phyloP scores from a whole-genome alignment of 257 asterid genomes.

The Forsythia viridissima region DNA sequence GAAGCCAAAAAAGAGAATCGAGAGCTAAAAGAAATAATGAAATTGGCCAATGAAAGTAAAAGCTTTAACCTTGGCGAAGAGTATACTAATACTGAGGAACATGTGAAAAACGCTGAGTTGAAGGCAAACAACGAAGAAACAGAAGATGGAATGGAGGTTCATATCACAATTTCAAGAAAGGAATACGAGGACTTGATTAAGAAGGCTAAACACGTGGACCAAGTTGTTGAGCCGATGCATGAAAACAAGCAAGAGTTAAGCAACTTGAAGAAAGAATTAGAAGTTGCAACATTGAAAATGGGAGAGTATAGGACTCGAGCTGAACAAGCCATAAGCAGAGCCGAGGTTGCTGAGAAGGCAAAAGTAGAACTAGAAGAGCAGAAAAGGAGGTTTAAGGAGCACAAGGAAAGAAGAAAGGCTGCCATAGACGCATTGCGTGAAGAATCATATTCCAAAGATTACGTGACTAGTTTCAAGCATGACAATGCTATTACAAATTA shows the following conservation, averaged over 20 bases:
- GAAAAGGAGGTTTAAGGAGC: constrained; percentile 55
- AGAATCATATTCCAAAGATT: constrained; percentile 46
- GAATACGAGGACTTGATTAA: constrained; percentile 15
- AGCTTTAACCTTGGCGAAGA: not conserved
- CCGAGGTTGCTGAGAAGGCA: constrained; percentile 72
- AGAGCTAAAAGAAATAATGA: constrained; percentile 30
- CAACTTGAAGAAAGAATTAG: constrained; percentile 45
- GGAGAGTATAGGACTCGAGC: constrained; percentile 62
- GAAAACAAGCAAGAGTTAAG: constrained; percentile 29
- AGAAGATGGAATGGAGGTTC: not conserved
- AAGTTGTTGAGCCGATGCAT: not conserved
- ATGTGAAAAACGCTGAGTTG: not conserved
- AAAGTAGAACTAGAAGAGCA: constrained; percentile 50
- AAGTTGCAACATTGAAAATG: constrained; percentile 36
- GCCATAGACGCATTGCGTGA: constrained; percentile 53
- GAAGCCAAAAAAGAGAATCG: constrained; percentile 47
- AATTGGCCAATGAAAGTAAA: constrained; percentile 20
- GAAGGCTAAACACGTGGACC: constrained; percentile 1
- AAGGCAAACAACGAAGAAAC: not conserved
- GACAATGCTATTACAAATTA: constrained; percentile 26
- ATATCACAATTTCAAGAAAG: constrained; percentile 21
- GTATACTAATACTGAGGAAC: not conserved
- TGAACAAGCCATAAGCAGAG: constrained; percentile 84
- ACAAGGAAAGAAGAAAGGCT: constrained; percentile 49
- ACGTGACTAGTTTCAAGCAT: constrained; percentile 10